Percentiles rank a stretch among this genome's conserved stretches.
Conservation (phyloP, 176 grass and related monocot species). For the Elymus sibiricus region DNA sequence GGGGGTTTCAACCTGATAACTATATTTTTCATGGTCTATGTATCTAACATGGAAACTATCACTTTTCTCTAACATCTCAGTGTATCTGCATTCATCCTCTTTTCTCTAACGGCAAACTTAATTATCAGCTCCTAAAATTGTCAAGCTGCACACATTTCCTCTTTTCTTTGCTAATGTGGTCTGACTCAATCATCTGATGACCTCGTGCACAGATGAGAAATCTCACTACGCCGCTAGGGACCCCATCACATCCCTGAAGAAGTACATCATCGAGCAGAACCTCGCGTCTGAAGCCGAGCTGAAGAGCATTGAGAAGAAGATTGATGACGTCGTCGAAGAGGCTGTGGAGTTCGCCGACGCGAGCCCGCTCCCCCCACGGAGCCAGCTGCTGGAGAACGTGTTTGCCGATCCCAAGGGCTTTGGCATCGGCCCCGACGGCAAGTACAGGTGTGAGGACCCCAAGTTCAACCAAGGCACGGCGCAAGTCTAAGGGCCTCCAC, state of each 20-base stretch:
- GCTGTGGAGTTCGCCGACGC: slow-evolving; percentile 91
- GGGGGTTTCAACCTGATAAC: not conserved
- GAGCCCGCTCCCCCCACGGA: slow-evolving; percentile 79
- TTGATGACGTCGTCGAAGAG: slow-evolving; percentile 81
- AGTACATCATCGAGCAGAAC: slow-evolving; percentile 63
- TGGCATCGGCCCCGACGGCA: slow-evolving; percentile 87
- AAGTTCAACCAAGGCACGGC: slow-evolving; percentile 88
- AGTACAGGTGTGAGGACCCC: slow-evolving; percentile 91
- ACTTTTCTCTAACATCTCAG: not conserved
- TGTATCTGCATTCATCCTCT: not conserved
- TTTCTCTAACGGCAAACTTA: not conserved
- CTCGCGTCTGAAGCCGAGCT: slow-evolving; percentile 75
- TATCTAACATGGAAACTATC: not conserved
- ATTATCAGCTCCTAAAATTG: not conserved
- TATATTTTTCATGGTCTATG: not conserved
- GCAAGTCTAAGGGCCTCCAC: slow-evolving; percentile 50
- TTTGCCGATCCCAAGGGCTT: slow-evolving; percentile 92
- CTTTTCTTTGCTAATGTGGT: not conserved
- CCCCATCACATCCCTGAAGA: slow-evolving; percentile 71
- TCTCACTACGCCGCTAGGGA: slow-evolving; percentile 70
- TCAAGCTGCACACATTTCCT: not conserved
- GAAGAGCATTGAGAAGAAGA: slow-evolving; percentile 80
- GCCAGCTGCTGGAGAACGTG: slow-evolving; percentile 86
- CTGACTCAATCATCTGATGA: not conserved
- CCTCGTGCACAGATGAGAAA: slow-evolving; percentile 74